These are phyloP conservation scores for Rhinocladiella similis DNA, from an alignment of 2,329 filamentous ascomycete species.

Conservation along the genomic window DNA sequence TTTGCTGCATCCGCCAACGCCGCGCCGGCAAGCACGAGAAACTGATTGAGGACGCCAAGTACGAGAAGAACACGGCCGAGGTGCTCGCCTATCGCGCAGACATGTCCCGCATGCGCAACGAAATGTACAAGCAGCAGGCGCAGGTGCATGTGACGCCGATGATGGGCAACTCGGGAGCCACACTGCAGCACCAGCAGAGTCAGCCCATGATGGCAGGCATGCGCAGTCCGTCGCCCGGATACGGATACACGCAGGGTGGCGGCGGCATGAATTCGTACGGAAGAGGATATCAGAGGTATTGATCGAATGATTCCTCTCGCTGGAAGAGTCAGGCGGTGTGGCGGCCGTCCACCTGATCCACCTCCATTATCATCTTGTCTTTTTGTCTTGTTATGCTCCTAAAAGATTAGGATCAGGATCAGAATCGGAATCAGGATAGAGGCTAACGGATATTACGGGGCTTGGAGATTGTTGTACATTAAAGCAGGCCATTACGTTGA, in stretches of 20 bases:
- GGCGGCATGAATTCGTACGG: conserved; percentile 3
- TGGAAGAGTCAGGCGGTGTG: background rate
- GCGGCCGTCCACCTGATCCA: background rate
- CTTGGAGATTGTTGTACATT: too few species aligned
- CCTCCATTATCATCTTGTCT: background rate
- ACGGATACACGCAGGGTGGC: conserved; percentile 13
- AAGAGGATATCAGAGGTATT: conserved; percentile 24
- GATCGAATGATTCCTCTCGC: background rate
- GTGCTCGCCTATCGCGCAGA: conserved; percentile 32
- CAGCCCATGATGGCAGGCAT: conserved; percentile 21
- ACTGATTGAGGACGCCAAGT: conserved; percentile 49
- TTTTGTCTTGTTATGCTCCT: background rate
- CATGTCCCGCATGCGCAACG: conserved; percentile 25
- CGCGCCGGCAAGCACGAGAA: conserved; percentile 51
- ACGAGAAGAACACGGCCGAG: conserved; percentile 41
- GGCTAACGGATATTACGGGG: background rate
- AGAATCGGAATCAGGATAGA: background rate
- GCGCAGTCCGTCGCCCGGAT: conserved; percentile 15
- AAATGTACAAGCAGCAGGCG: conserved; percentile 18
- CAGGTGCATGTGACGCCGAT: conserved; percentile 12
- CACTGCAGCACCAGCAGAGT: conserved; percentile 7
- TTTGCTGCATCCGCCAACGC: conserved; percentile 54
- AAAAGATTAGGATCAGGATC: too few species aligned
- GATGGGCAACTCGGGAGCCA: conserved; percentile 19
- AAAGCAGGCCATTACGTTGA: too few species aligned